A percentile compares a stretch with the other conserved stretches of the same genome.
These are phyloP conservation scores for Verticillium zaregamsianum DNA, from an alignment of 2,329 filamentous ascomycete genomes.

Conservation along the genomic window DNA sequence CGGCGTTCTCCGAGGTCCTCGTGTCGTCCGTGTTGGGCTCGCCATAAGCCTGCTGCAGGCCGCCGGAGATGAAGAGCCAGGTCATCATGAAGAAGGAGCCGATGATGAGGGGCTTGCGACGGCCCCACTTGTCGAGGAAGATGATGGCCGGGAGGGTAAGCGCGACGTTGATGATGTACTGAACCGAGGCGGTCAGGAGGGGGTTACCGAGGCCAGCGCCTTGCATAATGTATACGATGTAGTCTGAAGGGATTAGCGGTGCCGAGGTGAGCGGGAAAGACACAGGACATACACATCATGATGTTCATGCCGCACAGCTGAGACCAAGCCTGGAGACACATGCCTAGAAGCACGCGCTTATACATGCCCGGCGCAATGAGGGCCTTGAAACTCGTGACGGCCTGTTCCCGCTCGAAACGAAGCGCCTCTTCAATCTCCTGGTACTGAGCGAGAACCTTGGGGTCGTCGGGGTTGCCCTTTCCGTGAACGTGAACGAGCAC, in stretches of 20 bases:
- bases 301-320: slow-evolving; percentile 59
- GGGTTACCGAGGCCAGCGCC: slow-evolving; percentile 51
- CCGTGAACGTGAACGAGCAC: slow-evolving; percentile 58
- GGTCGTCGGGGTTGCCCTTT: slow-evolving; percentile 48
- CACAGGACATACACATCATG: slow-evolving; percentile 40
- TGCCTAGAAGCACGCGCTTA: slow-evolving; percentile 53
- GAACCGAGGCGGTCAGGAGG: slow-evolving; percentile 56
- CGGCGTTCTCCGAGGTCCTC: slow-evolving; percentile 32
- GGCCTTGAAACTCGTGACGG: slow-evolving; percentile 42
- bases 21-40: slow-evolving; percentile 36
- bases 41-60: slow-evolving; percentile 58
- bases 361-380: slow-evolving; percentile 47
- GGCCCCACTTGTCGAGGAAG: slow-evolving; percentile 55
- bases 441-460: slow-evolving; percentile 59
- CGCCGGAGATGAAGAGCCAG: slow-evolving; percentile 60
- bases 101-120: slow-evolving; percentile 50
- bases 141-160: slow-evolving; percentile 57
- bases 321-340: slow-evolving; percentile 56
- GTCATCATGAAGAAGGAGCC: slow-evolving; percentile 56
- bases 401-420: slow-evolving; percentile 48
- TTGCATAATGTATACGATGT: slow-evolving; percentile 58
- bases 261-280: too few species aligned
- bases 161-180: slow-evolving; percentile 60
- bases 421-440: slow-evolving; percentile 55
- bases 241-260: slow-evolving; percentile 26